Base-by-base conservation (phyloP, 2,329 filamentous ascomycete species). In the Neoscytalidium dimidiatum region DNA sequence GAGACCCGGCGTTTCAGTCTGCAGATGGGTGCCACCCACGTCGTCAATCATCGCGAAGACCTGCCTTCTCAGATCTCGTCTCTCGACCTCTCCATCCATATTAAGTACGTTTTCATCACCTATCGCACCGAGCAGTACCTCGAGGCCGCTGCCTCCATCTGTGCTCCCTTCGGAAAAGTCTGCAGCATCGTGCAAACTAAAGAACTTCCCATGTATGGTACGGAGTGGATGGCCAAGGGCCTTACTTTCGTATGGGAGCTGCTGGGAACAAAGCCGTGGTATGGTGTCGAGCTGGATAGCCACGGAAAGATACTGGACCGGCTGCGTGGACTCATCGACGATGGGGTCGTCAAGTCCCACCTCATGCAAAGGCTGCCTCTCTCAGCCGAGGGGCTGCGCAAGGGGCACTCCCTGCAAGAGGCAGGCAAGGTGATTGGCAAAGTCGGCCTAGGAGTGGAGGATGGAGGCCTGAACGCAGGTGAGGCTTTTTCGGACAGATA, bases 181-280 rank as follows among this genome's bases (percentile, higher is more conserved):
- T 81, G 79, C 72, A 79, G 76, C 13, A 81, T 82, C 63, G 79
- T 82, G 14, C 80, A 83, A 69, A 76, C 76, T 7, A 68, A 75
- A 49, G 76, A 80, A 35, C 67, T 77, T 33, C 75, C 75, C 26
- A 78, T 81, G 77, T 82, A 82, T 66, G 80, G 79, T 2, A 79
- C 79, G 2, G 74, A 80, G 69, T 81, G 80, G 69, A 80, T 82
- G 79, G 75, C 78, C 56, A 82, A 82, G 70, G 78, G 75, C 17
- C 66, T 82, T 58, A 76, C 75, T 0, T 82, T 81, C 62, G 70
- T 74, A 3, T 82, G 80, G 79, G 76, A 74, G 67, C 72, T 79
- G 68, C 53, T 82, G 9, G 79, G 78, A 1, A 79, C 78, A 1
- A 79, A 80, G 23, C 72, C 75, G 3, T 80, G 77, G 67, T 78